A percentile compares a stretch with the other conserved stretches of the same genome.
Conservation (phyloP, 192 early-diverging fungal species). For the Backusella tuberculispora region DNA sequence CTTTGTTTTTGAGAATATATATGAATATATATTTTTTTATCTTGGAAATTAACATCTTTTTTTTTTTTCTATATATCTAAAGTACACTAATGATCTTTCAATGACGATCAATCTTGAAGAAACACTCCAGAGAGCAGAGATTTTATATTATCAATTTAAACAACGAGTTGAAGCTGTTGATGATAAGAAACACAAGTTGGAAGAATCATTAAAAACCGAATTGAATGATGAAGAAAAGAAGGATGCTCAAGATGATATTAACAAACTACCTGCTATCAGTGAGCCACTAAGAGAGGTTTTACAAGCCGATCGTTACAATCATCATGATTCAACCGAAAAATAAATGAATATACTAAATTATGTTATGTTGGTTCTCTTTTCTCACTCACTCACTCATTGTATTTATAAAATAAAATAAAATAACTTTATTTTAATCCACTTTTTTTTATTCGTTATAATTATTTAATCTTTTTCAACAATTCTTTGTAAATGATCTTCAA, state of each 20-base stretch:
- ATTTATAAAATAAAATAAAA: not conserved
- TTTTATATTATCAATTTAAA: conserved; percentile 68
- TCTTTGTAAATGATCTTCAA: conserved; percentile 86
- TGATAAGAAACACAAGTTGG: conserved; percentile 27
- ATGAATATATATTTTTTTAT: not conserved
- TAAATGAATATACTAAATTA: too few species aligned
- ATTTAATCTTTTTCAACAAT: conserved; percentile 85
- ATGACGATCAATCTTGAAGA: conserved; percentile 76
- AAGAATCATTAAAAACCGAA: not conserved
- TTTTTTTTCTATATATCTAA: too few species aligned
- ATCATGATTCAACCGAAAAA: too few species aligned
- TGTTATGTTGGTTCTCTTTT: too few species aligned
- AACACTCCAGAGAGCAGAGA: conserved; percentile 77
- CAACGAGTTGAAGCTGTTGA: conserved; percentile 54
- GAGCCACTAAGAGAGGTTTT: not conserved
- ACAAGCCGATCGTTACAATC: not conserved
- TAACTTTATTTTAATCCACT: not conserved
- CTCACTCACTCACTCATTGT: not conserved
- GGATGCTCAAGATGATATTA: not conserved
- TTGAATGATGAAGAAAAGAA: not conserved
- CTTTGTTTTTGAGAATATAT: not conserved
- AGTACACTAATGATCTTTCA: conserved; percentile 88
- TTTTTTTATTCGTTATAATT: not conserved
- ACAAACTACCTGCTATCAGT: not conserved
- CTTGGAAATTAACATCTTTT: not conserved